A percentile compares a stretch with the other conserved stretches of the same genome.
phyloP scores from a whole-genome alignment of 2,329 filamentous ascomycete genomes.

The Fusarium redolens region DNA sequence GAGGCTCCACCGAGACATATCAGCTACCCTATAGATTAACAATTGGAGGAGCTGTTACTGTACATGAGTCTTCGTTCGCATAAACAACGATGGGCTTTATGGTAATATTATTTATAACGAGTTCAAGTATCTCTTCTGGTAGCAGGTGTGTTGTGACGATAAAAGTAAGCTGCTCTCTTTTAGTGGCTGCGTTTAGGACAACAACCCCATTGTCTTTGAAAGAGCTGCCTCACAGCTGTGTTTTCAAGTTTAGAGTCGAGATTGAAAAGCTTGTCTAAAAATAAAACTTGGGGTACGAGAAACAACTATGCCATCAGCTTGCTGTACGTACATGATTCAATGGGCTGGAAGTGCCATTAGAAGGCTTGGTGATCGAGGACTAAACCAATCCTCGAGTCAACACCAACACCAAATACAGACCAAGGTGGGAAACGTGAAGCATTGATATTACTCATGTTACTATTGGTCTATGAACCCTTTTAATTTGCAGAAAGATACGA shows the following conservation, averaged over 20 bases:
- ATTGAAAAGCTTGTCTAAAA: too few relatives aligned
- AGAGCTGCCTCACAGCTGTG: too few relatives aligned
- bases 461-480: slow-evolving; percentile 15
- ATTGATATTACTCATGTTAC: neutral
- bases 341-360: neutral
- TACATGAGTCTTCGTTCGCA: accelerated
- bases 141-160: too few relatives aligned
- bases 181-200: too few relatives aligned
- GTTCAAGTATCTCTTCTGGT: accelerated
- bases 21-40: slow-evolving; percentile 30
- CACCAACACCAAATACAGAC: neutral
- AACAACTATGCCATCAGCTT: too few relatives aligned
- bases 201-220: too few relatives aligned
- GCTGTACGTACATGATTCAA: neutral
- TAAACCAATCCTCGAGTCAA: neutral
- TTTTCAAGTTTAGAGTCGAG: too few relatives aligned
- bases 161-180: neutral
- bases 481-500: neutral
- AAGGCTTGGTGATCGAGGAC: neutral
- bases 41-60: accelerated
- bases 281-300: neutral
- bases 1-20: slow-evolving; percentile 39
- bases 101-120: too few relatives aligned
- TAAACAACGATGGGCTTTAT: neutral
- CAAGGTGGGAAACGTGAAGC: too few relatives aligned